Percentiles rank a stretch among this genome's conserved stretches.
Conservation (phyloP, 2,329 filamentous ascomycete genomes). For the Aspergillus proliferans region DNA sequence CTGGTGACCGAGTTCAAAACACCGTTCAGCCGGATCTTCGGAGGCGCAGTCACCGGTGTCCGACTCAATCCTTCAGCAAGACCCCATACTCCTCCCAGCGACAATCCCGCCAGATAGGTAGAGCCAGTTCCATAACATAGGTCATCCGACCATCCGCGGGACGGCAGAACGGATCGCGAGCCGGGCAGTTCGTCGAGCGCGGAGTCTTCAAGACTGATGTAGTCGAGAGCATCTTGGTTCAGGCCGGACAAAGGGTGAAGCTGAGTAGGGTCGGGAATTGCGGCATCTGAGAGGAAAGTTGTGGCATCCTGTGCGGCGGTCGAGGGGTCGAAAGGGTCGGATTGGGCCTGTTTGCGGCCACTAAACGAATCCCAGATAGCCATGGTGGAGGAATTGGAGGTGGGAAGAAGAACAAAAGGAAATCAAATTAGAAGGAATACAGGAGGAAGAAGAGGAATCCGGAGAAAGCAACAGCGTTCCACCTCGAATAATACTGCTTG, state of each 20-base stretch:
- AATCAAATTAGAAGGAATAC: constrained; percentile 20
- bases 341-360: constrained; percentile 53
- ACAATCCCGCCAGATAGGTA: constrained; percentile 83
- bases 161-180: constrained; percentile 80
- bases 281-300: constrained; percentile 71
- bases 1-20: constrained; percentile 91
- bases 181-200: constrained; percentile 80
- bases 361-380: constrained; percentile 57
- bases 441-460: constrained; percentile 13
- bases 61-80: constrained; percentile 80
- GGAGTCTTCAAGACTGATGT: constrained; percentile 88
- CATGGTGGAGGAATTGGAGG: constrained; percentile 34
- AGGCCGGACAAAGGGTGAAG: constrained; percentile 91
- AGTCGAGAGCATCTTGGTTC: constrained; percentile 89
- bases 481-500: background rate
- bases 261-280: constrained; percentile 77
- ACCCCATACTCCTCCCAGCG: constrained; percentile 85
- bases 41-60: constrained; percentile 63
- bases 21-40: constrained; percentile 87
- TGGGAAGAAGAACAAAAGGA: background rate
- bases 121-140: constrained; percentile 95
- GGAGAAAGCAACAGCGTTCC: background rate
- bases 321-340: constrained; percentile 62
- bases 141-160: constrained; percentile 95
- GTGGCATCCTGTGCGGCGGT: constrained; percentile 64